Base-by-base conservation (phyloP, 805 yeast genomes). In the Candida maris region DNA sequence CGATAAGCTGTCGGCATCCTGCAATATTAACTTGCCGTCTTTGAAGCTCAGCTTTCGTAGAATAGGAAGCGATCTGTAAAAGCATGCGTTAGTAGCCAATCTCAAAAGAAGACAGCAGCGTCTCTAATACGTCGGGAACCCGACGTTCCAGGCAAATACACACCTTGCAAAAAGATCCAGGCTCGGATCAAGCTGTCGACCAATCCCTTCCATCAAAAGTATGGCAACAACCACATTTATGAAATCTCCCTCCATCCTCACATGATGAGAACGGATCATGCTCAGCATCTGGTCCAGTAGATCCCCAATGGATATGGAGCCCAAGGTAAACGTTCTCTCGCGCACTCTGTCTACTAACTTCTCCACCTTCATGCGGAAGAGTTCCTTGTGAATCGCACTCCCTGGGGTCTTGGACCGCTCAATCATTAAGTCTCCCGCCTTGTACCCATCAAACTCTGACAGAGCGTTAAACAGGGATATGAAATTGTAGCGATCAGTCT, bases 191-290 rank as follows among this genome's bases (percentile, higher is more conserved):
- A 93, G 68, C 60, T 84, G 95, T 55, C 97, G 72, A 15, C 98
- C 97, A 36, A 93, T 84, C 8, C 99, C 99, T 61, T 93, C 98
- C 39, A 93, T 65, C 37, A 93, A 67, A 37, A 93, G 64, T 17
- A 93, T 88, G 1, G 97, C 96, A 21, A 93, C 87, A n/a, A 93
- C 83, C 17, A 93, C 96, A 20, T 95, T 87, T 28, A 93, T 80
- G 55, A 93, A 93, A 60, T 93, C 98, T 5, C 95, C 94, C 56
- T 93, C 99, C 95, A 93, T 85, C 54, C 96, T 73, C 16, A 93
- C 98, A 60, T 93, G 99, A 59, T 93, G 98, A 8, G 70, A 67
- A 43, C 97, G 69, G 14, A 93, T 97, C 97, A 93, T 88, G 3
- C 80, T 69, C 40, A 93, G 70, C 71, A 91, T 89, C 52, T 79